These are phyloP conservation scores for Plenodomus lindquistii DNA, from an alignment of 2,329 filamentous ascomycete species.

Conservation along the genomic window DNA sequence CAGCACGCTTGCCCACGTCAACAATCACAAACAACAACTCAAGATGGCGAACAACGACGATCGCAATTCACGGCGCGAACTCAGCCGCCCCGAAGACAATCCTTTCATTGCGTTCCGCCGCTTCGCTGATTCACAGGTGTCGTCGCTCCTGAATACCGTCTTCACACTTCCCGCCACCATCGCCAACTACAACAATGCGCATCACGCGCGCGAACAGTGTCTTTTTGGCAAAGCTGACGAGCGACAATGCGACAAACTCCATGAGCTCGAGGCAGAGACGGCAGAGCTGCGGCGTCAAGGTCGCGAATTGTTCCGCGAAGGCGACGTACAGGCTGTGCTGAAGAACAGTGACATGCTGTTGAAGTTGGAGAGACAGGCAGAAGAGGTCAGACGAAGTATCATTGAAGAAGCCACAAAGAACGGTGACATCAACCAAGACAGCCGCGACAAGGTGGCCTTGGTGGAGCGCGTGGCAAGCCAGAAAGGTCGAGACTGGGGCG, in stretches of 20 bases:
- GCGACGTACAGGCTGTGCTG: slow-evolving; percentile 30
- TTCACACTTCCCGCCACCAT: slow-evolving; percentile 47
- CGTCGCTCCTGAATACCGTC: slow-evolving; percentile 57
- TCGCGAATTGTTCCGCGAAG: slow-evolving; percentile 29
- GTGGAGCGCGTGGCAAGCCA: slow-evolving; percentile 34
- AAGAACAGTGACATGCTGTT: slow-evolving; percentile 40
- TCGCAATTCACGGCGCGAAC: slow-evolving; percentile 15
- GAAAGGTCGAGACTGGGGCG: slow-evolving; percentile 40
- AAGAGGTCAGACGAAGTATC: slow-evolving; percentile 31
- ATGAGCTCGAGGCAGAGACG: slow-evolving; percentile 25
- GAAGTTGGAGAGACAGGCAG: slow-evolving; percentile 28
- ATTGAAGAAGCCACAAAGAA: slow-evolving; percentile 12
- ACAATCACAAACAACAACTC: slow-evolving; percentile 1
- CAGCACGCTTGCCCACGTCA: slow-evolving; percentile 3
- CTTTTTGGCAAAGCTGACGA: slow-evolving; percentile 37
- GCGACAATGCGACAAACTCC: slow-evolving; percentile 30
- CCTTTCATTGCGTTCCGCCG: slow-evolving; percentile 65
- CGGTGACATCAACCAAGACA: background rate
- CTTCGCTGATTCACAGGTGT: slow-evolving; percentile 63
- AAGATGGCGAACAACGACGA: slow-evolving; percentile 32
- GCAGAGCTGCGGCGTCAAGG: slow-evolving; percentile 26
- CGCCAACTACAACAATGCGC: slow-evolving; percentile 35
- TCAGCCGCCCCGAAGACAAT: slow-evolving; percentile 44
- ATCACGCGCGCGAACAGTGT: slow-evolving; percentile 36
- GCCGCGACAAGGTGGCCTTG: slow-evolving; percentile 17